Conservation (phyloP, 2,329 filamentous ascomycete species). For the Mollisiaceae sp. region DNA sequence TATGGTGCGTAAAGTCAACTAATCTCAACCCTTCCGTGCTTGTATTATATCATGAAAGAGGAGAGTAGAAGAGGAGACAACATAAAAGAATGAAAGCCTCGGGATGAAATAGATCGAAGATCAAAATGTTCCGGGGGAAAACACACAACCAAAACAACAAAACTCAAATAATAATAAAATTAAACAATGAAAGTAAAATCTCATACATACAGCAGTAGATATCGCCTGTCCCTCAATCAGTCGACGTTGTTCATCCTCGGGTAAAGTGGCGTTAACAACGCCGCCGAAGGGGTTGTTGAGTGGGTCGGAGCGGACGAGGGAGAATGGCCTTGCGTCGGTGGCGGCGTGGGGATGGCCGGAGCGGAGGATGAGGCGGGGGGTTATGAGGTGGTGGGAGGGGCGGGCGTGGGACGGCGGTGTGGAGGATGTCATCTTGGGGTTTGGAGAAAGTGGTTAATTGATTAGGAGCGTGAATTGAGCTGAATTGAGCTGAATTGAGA, state of each 20-base stretch:
- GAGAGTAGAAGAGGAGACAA: no score
- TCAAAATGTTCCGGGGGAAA: no score
- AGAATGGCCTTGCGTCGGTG: conserved; percentile 14
- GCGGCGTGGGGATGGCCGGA: conserved; percentile 3
- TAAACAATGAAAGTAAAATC: no score
- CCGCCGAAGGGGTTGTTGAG: conserved; percentile 25
- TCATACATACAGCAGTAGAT: conserved; percentile 14
- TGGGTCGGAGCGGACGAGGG: conserved; percentile 22
- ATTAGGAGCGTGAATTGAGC: no score
- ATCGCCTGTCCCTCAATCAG: conserved; percentile 2
- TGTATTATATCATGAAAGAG: no score
- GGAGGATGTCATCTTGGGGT: background rate
- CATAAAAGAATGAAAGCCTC: no score
- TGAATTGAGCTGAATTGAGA: no score
- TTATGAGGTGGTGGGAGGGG: conserved; percentile 17
- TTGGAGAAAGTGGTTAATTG: background rate
- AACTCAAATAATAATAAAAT: no score
- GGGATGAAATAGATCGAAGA: no score
- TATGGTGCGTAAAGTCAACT: no score
- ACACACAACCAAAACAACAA: conserved; percentile 18
- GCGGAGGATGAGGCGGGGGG: conserved; percentile 27
- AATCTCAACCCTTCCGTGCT: no score
- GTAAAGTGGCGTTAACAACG: background rate
- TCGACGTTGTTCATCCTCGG: background rate
- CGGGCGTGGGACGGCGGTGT: conserved; percentile 17